phyloP scores from a whole-genome alignment of 805 yeast genomes.

The Saccharomyces mikatae region DNA sequence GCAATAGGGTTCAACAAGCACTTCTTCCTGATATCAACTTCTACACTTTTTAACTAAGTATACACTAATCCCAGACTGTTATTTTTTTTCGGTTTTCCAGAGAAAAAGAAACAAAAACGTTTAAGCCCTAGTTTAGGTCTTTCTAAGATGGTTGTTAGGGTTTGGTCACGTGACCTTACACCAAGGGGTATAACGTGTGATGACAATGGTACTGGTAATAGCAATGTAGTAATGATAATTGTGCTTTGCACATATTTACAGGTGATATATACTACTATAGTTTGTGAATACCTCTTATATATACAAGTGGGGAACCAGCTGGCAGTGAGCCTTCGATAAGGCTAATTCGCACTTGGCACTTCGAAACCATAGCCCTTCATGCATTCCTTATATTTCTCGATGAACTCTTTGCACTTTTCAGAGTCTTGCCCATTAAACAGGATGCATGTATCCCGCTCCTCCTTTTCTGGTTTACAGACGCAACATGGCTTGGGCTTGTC shows the following conservation, averaged over 20 bases:
- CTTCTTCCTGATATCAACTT: neutral
- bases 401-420: conserved; percentile 60
- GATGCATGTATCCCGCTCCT: conserved; percentile 78
- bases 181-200: neutral
- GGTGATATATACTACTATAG: neutral
- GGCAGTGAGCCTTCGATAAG: conserved; percentile 15
- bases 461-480: conserved; percentile 81
- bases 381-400: conserved; percentile 69
- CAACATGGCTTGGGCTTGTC: conserved; percentile 90
- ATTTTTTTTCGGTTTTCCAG: neutral
- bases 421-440: conserved; percentile 75
- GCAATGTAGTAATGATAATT: neutral
- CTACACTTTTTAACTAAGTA: neutral
- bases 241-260: neutral
- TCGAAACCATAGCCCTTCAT: conserved; percentile 89
- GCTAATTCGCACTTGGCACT: conserved; percentile 11
- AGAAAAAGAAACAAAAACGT: neutral
- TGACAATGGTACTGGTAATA: neutral
- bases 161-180: neutral
- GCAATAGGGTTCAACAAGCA: neutral
- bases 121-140: neutral
- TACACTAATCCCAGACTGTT: neutral
- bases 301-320: neutral
- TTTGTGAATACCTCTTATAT: neutral
- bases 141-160: neutral